Percentiles rank a stretch among this genome's conserved stretches.
Conservation (phyloP, 805 yeast species). For the Myxozyma lipomycoides region DNA sequence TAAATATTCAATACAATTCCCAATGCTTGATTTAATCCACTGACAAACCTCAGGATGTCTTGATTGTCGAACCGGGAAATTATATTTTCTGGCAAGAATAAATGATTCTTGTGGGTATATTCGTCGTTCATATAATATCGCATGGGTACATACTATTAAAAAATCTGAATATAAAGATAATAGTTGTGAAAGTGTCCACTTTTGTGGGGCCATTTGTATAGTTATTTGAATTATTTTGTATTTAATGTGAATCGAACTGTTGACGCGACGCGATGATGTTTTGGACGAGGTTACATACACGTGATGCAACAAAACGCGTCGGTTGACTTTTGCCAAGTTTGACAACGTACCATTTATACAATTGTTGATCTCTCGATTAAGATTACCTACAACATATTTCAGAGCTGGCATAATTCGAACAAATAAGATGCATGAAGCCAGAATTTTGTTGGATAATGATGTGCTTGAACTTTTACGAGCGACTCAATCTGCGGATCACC, state of each 20-base stretch:
- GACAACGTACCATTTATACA: too few species aligned
- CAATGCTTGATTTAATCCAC: conserved; percentile 44
- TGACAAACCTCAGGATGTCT: conserved; percentile 48
- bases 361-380: too few species aligned
- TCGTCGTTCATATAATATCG: conserved; percentile 49
- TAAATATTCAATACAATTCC: conserved; percentile 28
- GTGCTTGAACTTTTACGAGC: conserved; percentile 16
- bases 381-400: too few species aligned
- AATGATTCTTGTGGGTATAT: conserved; percentile 55
- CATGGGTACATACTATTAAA: conserved; percentile 50
- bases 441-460: too few species aligned
- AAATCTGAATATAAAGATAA: conserved; percentile 33
- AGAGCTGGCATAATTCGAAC: too few species aligned
- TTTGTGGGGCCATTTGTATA: not conserved
- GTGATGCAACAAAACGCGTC: too few species aligned
- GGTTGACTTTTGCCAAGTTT: too few species aligned
- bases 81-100: conserved; percentile 43
- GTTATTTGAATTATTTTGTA: too few species aligned
- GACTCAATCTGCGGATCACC: conserved; percentile 20
- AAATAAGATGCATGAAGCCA: too few species aligned
- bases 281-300: too few species aligned
- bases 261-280: too few species aligned
- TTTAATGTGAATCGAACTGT: too few species aligned
- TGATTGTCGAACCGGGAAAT: conserved; percentile 42
- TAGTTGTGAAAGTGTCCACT: conserved; percentile 20